phyloP scores from a whole-genome alignment of 768 basidiomycete species.

The Russula vinacea region DNA sequence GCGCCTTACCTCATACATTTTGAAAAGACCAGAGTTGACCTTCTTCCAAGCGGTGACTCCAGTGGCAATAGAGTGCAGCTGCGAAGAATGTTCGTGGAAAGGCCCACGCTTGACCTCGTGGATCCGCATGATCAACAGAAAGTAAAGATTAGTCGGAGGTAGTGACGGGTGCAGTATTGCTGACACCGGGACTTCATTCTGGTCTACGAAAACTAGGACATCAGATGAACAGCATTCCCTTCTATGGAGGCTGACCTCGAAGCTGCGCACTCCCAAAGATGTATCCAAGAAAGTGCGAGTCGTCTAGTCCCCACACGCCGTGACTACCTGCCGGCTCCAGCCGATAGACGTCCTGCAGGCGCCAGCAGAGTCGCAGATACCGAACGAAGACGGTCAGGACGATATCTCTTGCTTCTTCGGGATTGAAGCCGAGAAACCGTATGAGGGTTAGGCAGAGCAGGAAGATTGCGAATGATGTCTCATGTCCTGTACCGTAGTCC shows the following conservation, averaged over 20 bases:
- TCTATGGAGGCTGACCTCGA: conserved; percentile 50
- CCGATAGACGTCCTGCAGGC: conserved; percentile 81
- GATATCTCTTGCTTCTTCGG: conserved; percentile 58
- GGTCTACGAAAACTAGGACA: conserved; percentile 44
- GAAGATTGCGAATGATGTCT: conserved; percentile 81
- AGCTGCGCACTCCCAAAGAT: conserved; percentile 90
- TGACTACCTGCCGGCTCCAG: conserved; percentile 97
- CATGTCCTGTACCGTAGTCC: conserved; percentile 98
- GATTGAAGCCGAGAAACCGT: conserved; percentile 57
- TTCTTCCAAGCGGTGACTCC: conserved; percentile 91
- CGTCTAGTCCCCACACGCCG: conserved; percentile 97
- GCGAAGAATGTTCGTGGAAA: conserved; percentile 90
- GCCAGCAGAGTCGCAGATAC: conserved; percentile 81
- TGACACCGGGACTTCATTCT: conserved; percentile 59
- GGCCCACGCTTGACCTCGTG: conserved; percentile 80
- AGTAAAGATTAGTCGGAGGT: conserved; percentile 73
- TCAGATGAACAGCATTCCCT: background rate
- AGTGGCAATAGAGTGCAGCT: conserved; percentile 79
- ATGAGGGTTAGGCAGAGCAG: conserved; percentile 69
- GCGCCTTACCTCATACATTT: conserved; percentile 84
- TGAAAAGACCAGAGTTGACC: conserved; percentile 84
- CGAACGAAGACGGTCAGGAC: conserved; percentile 65
- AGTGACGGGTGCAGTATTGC: conserved; percentile 57
- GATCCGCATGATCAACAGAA: conserved; percentile 73
- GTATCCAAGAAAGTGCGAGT: conserved; percentile 85